Base-by-base conservation (phyloP, 495 filamentous ascomycete genomes). In the Neurospora sp. region DNA sequence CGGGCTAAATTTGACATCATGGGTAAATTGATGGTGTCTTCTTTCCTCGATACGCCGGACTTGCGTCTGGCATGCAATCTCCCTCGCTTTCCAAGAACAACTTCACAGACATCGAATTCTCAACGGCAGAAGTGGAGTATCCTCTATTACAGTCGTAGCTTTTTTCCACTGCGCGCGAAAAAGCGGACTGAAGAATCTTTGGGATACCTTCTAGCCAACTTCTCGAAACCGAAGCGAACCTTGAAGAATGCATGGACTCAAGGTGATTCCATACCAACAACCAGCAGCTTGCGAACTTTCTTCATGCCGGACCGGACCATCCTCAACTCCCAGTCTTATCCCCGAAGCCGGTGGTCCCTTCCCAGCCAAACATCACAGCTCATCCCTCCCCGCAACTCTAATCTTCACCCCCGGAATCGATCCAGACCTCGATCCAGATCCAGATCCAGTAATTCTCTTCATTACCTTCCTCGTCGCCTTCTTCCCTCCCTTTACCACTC, bases 381-480 rank as follows among this genome's bases (percentile, higher is more conserved):
- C 81, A 66, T 79, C 78, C 34, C 75, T 80, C 4, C 79, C 80
- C 1, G 71, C 76, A 24, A 79, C 48, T 38, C 71, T 78, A 38
- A 81, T 79, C 71, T 78, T 81, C 24, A 79, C 76, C 2, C 80
- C 79, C 13, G 77, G 78, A 21, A 78, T 76, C n/a, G 43, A 43
- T 24, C 21, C 45, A 45, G 17, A n/a, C 11, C 10, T 8, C 10
- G 38, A 40, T 43, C 40, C 39, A 17, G 40, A 43, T 42, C 39
- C 39, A 19, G 39, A 39, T 42, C 9, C 45, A 11, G 19, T 21
- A 7, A 66, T 80, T 11, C 70, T 72, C 7, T 79, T 74, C 13
- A 74, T 74, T 37, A 79, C 71, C 69, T 66, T 80, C 13, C 77
- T 70, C 4, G 76, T 76, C 0, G 79, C 79, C 19, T 73, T 77